phyloP scores from a whole-genome alignment of 1,139 yeast genomes.

The Meyerozyma guilliermondii region DNA sequence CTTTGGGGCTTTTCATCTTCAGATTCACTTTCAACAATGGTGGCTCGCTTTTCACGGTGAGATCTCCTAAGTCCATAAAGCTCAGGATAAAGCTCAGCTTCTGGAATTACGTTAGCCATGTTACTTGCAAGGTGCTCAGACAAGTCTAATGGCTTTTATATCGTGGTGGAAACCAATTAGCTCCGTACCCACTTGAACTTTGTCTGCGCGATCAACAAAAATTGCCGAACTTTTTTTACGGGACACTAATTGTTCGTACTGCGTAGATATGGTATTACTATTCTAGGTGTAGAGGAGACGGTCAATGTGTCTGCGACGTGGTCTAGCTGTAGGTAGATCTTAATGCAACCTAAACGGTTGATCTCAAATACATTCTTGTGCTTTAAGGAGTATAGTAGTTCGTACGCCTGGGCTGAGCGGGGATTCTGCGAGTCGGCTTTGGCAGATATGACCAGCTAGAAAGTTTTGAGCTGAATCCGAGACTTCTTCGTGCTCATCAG shows the following conservation, averaged over 20 bases:
- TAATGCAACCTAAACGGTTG: not conserved
- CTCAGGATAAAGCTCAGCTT: constrained; percentile 67
- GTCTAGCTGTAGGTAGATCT: too few relatives aligned
- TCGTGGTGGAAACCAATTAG: not conserved
- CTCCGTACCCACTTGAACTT: not conserved
- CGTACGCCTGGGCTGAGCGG: too few relatives aligned
- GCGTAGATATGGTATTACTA: not conserved
- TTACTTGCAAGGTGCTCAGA: not conserved
- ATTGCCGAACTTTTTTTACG: not conserved
- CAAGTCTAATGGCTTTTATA: not conserved
- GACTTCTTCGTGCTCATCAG: too few relatives aligned
- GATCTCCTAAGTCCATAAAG: constrained; percentile 89
- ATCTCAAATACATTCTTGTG: too few relatives aligned
- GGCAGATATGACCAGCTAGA: too few relatives aligned
- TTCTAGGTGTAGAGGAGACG: not conserved
- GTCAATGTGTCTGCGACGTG: not conserved
- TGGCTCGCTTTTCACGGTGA: constrained; percentile 53
- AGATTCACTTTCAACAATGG: constrained; percentile 38
- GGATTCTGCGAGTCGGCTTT: too few relatives aligned
- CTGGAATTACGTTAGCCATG: constrained; percentile 11
- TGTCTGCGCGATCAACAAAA: constrained; percentile 1
- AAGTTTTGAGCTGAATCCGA: too few relatives aligned
- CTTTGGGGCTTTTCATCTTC: constrained; percentile 17
- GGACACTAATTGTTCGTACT: not conserved
- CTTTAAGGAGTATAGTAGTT: too few relatives aligned